These are phyloP conservation scores for Rhynchosporium graminicola DNA, from an alignment of 2,329 filamentous ascomycete genomes.

Conservation along the genomic window DNA sequence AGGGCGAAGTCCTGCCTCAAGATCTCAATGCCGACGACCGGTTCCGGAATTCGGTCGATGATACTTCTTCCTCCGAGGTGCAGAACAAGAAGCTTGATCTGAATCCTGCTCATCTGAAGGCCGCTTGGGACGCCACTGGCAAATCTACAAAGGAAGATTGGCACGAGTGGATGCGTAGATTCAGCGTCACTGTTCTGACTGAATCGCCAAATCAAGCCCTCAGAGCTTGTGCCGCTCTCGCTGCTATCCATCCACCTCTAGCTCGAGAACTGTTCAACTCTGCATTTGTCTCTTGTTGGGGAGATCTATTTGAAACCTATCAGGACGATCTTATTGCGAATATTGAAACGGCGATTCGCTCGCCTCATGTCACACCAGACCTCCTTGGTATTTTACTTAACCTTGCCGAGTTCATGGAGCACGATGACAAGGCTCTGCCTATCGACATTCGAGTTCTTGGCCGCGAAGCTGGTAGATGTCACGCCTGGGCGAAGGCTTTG, in stretches of 20 bases:
- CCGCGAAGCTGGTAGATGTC: constrained; percentile 92
- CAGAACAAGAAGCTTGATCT: constrained; percentile 93
- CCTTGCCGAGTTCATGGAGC: constrained; percentile 98
- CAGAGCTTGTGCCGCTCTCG: constrained; percentile 86
- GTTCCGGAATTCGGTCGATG: constrained; percentile 76
- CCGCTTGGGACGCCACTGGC: constrained; percentile 94
- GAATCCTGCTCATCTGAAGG: constrained; percentile 95
- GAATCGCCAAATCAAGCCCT: constrained; percentile 96
- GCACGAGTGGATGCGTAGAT: constrained; percentile 97
- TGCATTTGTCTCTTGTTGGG: constrained; percentile 98
- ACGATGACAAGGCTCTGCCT: constrained; percentile 95
- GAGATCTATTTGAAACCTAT: constrained; percentile 93
- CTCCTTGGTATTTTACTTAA: constrained; percentile 93
- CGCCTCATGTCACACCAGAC: constrained; percentile 93
- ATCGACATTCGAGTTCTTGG: constrained; percentile 96
- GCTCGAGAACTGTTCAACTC: constrained; percentile 97
- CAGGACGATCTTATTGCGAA: constrained; percentile 95
- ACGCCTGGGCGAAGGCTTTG: constrained; percentile 95
- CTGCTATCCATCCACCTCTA: constrained; percentile 86
- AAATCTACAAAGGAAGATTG: constrained; percentile 98
- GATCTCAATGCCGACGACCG: constrained; percentile 86
- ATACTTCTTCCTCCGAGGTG: constrained; percentile 79
- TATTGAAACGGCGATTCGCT: constrained; percentile 93
- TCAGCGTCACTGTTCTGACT: constrained; percentile 91
- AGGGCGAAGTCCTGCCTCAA: constrained; percentile 91